Conservation (phyloP, 2,329 filamentous ascomycete species). For the Epichloe sylvatica region DNA sequence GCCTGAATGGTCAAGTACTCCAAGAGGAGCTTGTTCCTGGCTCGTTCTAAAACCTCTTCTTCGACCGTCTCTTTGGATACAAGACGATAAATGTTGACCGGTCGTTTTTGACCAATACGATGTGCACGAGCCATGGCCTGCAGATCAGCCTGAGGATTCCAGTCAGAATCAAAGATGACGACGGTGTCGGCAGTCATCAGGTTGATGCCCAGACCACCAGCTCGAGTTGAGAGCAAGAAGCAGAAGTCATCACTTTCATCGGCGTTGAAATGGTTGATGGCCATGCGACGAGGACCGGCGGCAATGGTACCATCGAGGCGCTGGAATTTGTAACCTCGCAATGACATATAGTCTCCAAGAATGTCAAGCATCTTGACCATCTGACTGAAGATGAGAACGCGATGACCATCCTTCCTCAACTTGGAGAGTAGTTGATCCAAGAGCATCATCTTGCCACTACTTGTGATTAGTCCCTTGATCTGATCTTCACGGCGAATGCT, state of each 20-base stretch:
- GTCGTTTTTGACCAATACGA: slow-evolving; percentile 90
- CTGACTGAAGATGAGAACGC: slow-evolving; percentile 95
- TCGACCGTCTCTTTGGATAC: slow-evolving; percentile 98
- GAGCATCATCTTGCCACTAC: slow-evolving; percentile 99
- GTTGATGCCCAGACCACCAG: slow-evolving; percentile 96
- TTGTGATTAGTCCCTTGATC: slow-evolving; percentile 84
- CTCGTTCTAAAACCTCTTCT: slow-evolving; percentile 90
- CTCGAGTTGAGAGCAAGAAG: slow-evolving; percentile 86
- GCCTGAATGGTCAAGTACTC: slow-evolving; percentile 96
- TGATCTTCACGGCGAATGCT: slow-evolving; percentile 76
- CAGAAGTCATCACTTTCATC: slow-evolving; percentile 91
- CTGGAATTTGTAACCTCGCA: slow-evolving; percentile 91
- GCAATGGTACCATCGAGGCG: slow-evolving; percentile 90
- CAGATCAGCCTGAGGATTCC: slow-evolving; percentile 96
- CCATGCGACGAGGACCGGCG: slow-evolving; percentile 72
- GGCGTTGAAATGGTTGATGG: slow-evolving; percentile 98
- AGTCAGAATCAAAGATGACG: slow-evolving; percentile 94
- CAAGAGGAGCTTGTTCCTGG: slow-evolving; percentile 90
- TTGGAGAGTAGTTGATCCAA: slow-evolving; percentile 91
- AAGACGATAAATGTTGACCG: slow-evolving; percentile 89
- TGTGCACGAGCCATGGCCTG: slow-evolving; percentile 98
- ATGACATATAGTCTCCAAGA: slow-evolving; percentile 80
- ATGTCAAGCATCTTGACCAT: slow-evolving; percentile 99
- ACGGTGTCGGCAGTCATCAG: slow-evolving; percentile 98
- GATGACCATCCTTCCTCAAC: slow-evolving; percentile 82